Evolutionary conservation across 2,329 filamentous ascomycete species (phyloP).

Genomic region (Stachybotrys chlorohalonatus): DNA sequence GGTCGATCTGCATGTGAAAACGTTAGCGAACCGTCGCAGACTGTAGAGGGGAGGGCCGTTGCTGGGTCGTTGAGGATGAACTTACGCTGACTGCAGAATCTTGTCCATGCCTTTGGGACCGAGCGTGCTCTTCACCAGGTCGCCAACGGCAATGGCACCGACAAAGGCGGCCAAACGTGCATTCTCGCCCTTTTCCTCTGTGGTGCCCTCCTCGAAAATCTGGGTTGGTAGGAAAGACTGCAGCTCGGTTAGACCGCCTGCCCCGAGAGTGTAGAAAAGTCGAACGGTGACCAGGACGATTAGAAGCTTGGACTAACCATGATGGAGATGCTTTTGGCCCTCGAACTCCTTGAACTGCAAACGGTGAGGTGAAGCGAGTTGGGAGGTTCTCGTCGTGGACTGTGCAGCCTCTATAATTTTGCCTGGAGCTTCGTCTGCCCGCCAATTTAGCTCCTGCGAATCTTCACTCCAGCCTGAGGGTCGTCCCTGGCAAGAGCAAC

Average conservation of each 20-base stretch:
- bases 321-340: neutral
- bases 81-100: conserved; percentile 89
- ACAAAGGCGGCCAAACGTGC: conserved; percentile 97
- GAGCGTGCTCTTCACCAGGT: conserved; percentile 93
- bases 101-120: conserved; percentile 99
- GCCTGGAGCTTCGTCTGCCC: neutral
- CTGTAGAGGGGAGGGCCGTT: neutral
- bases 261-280: neutral
- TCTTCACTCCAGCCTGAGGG: neutral
- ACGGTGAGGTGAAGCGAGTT: neutral
- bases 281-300: neutral
- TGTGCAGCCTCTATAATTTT: neutral
- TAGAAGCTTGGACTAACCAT: neutral
- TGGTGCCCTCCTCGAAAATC: conserved; percentile 96
- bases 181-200: conserved; percentile 98
- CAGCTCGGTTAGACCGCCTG: conserved; percentile 17
- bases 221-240: conserved; percentile 79
- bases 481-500: conserved; percentile 4
- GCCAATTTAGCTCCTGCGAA: neutral
- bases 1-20: conserved; percentile 56
- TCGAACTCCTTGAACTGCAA: neutral
- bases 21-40: conserved; percentile 7
- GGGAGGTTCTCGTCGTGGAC: neutral
- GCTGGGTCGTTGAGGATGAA: conserved; percentile 11
- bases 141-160: conserved; percentile 93